These are phyloP conservation scores for Miscanthus lutarioriparius DNA, from an alignment of 176 grass and related monocot species.

Conservation along the genomic window DNA sequence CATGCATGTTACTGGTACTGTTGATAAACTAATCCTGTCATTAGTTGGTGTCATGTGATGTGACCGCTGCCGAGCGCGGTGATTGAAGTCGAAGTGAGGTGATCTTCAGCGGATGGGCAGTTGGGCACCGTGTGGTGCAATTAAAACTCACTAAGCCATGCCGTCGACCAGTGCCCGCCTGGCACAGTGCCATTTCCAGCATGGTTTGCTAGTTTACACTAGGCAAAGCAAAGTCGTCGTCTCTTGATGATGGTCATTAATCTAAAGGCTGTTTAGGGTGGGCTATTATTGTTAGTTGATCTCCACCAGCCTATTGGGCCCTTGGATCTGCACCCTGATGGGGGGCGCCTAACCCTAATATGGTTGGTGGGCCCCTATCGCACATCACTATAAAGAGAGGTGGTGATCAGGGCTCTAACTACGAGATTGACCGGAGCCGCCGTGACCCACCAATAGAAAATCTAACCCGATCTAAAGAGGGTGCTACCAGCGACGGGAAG, in stretches of 20 bases:
- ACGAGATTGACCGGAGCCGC: too few relatives aligned
- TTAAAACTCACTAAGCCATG: conserved; percentile 14
- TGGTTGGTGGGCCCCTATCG: too few relatives aligned
- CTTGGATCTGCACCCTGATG: too few relatives aligned
- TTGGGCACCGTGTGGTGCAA: conserved; percentile 32
- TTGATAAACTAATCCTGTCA: conserved; percentile 24
- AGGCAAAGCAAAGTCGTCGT: background rate
- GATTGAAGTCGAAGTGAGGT: background rate
- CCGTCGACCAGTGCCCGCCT: background rate
- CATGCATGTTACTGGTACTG: conserved; percentile 32
- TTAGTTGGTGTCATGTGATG: conserved; percentile 39
- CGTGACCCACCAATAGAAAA: too few relatives aligned
- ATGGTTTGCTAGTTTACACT: background rate
- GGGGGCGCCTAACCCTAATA: too few relatives aligned
- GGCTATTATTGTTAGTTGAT: too few relatives aligned
- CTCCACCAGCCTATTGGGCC: too few relatives aligned
- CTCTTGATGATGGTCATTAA: background rate
- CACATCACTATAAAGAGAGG: too few relatives aligned
- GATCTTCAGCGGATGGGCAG: background rate
- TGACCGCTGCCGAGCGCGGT: background rate
- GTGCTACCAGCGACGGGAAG: too few relatives aligned
- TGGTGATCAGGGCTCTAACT: too few relatives aligned
- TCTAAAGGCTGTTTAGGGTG: background rate
- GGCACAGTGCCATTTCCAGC: background rate
- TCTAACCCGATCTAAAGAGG: too few relatives aligned